Evolutionary conservation across 352 stramenopile genomes (phyloP), one percentile per base, ranked within the genome.

Genomic region (Pythium oligandrum): DNA sequence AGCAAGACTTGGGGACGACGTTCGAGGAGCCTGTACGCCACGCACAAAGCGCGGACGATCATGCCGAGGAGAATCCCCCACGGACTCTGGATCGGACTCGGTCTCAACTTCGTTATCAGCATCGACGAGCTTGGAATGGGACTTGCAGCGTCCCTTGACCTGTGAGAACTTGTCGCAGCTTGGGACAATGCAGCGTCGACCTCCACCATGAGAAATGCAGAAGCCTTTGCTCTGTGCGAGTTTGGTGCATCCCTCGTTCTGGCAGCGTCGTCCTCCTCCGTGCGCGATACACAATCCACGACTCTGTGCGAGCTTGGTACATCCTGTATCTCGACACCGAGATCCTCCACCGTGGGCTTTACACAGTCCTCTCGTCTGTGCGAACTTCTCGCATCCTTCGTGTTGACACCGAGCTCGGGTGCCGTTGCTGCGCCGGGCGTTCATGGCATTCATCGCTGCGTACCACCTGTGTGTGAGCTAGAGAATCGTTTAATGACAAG

Each of bases 141-240:
- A 86, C 71, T 93, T 93, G 68, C 83, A 93, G 26, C 82, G 82
- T 30, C 83, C 83, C 40, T 90, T 90, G 55, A 93, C 82, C 57
- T 93, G 83, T n/a, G 83, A 90, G 54, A 93, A 93, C 70, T 93
- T 93, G 51, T 90, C 71, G 58, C 86, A 95, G 63, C 82, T 75
- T 2, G 69, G 58, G 32, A 90, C 75, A 26, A 66, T 82, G 62
- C 83, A 93, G 1, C 83, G 80, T 0, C 80, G 82, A 4, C 83
- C 83, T 31, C 83, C 83, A 37, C 83, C 82, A 59, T 93, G 82
- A 17, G 82, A 86, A 51, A 93, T 90, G 71, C 82, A 93, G 58
- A 84, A 88, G 6, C 82, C 82, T 49, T 87, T 87, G 52, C 68
- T 88, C 65, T 93, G 81, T 3, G 83, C 83, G 54, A 86, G 59